Evolutionary conservation across 305 asterid species (phyloP).

Genomic region (Fraxinus greggii): DNA sequence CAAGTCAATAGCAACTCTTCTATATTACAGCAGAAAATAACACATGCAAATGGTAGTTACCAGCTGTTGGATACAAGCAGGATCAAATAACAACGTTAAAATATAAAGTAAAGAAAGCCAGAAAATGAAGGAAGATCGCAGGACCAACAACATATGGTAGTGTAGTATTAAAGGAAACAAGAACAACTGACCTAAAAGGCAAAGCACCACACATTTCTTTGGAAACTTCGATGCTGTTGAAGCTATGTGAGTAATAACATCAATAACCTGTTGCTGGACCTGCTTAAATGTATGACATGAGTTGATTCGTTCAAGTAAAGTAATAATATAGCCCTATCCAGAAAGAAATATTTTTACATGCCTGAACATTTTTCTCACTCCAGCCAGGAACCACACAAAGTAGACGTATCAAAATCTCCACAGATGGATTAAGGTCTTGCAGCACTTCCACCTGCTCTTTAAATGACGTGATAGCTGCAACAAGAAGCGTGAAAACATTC

Average conservation of each 20-base stretch:
- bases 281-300: slow-evolving; percentile 41
- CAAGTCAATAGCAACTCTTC: slow-evolving; percentile 3
- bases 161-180: slow-evolving; percentile 7
- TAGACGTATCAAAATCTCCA: slow-evolving; percentile 84
- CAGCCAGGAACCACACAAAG: slow-evolving; percentile 95
- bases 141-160: background rate
- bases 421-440: slow-evolving; percentile 59
- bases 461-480: slow-evolving; percentile 89
- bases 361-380: slow-evolving; percentile 99
- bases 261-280: slow-evolving; percentile 98
- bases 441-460: slow-evolving; percentile 89
- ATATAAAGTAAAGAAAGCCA: background rate
- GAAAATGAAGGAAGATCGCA: background rate
- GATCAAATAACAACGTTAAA: slow-evolving; percentile 11
- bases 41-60: slow-evolving; percentile 11
- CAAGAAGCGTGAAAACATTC: slow-evolving; percentile 18
- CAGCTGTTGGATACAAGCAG: slow-evolving; percentile 10
- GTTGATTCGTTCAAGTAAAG: slow-evolving; percentile 19
- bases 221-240: slow-evolving; percentile 86
- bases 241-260: slow-evolving; percentile 68
- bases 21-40: slow-evolving; percentile 15
- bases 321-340: slow-evolving; percentile 9
- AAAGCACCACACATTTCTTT: slow-evolving; percentile 88
- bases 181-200: slow-evolving; percentile 67
- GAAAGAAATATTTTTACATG: slow-evolving; percentile 25